Percentiles rank a stretch among this genome's conserved stretches.
Evolutionary conservation across 2,329 filamentous ascomycete genomes (phyloP).

Genomic region (Arachnomyces sp.): DNA sequence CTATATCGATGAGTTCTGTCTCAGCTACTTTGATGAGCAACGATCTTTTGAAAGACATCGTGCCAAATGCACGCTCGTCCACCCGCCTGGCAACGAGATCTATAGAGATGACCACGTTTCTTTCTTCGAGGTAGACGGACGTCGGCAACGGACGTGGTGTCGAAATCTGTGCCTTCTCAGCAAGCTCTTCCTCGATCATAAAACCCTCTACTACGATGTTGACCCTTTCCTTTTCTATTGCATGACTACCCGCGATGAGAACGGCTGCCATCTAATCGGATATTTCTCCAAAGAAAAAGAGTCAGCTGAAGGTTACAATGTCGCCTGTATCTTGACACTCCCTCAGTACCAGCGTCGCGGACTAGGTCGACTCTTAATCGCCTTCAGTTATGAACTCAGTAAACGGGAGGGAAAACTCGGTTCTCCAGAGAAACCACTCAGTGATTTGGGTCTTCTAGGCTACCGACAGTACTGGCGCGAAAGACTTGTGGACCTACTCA

Average conservation of each 20-base stretch:
- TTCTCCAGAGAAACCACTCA: constrained; percentile 92
- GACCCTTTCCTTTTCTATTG: constrained; percentile 97
- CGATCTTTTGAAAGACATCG: constrained; percentile 81
- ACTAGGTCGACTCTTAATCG: constrained; percentile 85
- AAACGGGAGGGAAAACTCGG: constrained; percentile 93
- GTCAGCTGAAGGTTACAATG: constrained; percentile 91
- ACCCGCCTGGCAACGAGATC: constrained; percentile 96
- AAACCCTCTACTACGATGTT: constrained; percentile 96
- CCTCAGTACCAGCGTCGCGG: constrained; percentile 95
- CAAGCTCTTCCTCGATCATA: constrained; percentile 96
- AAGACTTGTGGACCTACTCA: constrained; percentile 79
- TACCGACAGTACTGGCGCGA: constrained; percentile 98
- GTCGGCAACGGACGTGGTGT: constrained; percentile 97
- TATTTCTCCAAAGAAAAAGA: constrained; percentile 99
- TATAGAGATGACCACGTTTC: constrained; percentile 86
- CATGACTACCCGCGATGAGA: constrained; percentile 85
- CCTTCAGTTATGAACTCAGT: constrained; percentile 94
- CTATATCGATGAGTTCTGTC: constrained; percentile 95
- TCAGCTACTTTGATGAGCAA: constrained; percentile 78
- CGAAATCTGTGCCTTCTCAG: constrained; percentile 93
- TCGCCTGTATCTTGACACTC: constrained; percentile 93
- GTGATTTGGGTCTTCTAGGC: constrained; percentile 83
- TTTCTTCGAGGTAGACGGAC: constrained; percentile 95
- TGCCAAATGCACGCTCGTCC: constrained; percentile 79
- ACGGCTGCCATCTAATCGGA: constrained; percentile 94